Evolutionary conservation across 768 basidiomycete genomes (phyloP).

Genomic region (Chlorophyllum brunneum): DNA sequence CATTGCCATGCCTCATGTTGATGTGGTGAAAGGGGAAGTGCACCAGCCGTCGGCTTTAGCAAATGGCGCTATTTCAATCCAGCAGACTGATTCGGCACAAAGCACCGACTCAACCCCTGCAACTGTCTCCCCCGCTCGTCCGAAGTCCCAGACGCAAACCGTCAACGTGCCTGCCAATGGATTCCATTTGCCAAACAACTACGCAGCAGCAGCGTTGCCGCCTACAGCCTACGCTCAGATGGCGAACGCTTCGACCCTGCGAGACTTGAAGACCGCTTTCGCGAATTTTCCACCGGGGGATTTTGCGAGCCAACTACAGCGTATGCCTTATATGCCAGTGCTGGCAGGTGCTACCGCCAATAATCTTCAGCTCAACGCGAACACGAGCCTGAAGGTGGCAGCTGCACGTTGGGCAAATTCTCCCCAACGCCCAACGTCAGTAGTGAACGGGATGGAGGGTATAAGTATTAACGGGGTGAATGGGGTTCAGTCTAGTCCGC

Average conservation of each 20-base stretch:
- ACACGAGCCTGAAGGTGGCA: conserved; percentile 40
- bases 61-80: conserved; percentile 27
- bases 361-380: conserved; percentile 27
- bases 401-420: conserved; percentile 30
- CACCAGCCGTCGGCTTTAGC: conserved; percentile 29
- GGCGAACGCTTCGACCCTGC: conserved; percentile 36
- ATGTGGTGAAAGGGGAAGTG: conserved; percentile 32
- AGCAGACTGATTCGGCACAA: conserved; percentile 19
- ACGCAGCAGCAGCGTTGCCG: conserved; percentile 29
- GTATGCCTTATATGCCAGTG: conserved; percentile 32
- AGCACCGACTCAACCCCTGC: conserved; percentile 19
- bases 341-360: conserved; percentile 13
- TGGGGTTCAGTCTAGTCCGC: conserved; percentile 33
- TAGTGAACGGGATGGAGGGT: conserved; percentile 26
- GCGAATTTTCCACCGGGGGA: conserved; percentile 39
- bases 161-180: conserved; percentile 36
- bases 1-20: conserved; percentile 45
- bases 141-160: conserved; percentile 42
- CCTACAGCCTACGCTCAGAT: conserved; percentile 31
- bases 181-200: conserved; percentile 44
- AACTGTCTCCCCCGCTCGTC: conserved; percentile 27
- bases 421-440: conserved; percentile 29
- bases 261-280: conserved; percentile 59
- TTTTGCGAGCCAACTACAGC: conserved; percentile 23
- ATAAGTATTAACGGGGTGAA: conserved; percentile 19